Percentiles rank a stretch among this genome's conserved stretches.
Conservation (phyloP, 352 stramenopile species). For the Peronospora destructor region DNA sequence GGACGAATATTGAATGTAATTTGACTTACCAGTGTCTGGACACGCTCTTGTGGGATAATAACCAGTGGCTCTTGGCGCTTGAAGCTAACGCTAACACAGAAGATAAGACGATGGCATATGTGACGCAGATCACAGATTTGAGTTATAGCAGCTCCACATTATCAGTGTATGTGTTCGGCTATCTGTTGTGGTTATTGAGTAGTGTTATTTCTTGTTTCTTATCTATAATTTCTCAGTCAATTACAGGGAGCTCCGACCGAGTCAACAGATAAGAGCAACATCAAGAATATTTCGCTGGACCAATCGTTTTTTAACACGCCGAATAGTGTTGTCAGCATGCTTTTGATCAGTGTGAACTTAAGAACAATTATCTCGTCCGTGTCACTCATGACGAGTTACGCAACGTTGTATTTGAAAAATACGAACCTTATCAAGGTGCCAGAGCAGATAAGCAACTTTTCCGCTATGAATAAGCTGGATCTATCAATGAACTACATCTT, state of each 20-base stretch:
- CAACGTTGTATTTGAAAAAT: slow-evolving; percentile 37
- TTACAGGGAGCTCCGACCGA: slow-evolving; percentile 24
- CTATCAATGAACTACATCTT: slow-evolving; percentile 47
- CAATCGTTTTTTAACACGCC: slow-evolving; percentile 51
- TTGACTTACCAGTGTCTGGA: slow-evolving; percentile 57
- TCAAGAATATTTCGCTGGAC: slow-evolving; percentile 48
- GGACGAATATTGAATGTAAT: slow-evolving; percentile 26
- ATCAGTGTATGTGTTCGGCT: slow-evolving; percentile 36
- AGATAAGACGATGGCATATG: slow-evolving; percentile 34
- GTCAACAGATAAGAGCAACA: slow-evolving; percentile 25
- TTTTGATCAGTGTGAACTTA: slow-evolving; percentile 31
- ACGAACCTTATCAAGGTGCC: slow-evolving; percentile 42
- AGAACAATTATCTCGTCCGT: slow-evolving; percentile 30
- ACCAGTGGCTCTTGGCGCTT: slow-evolving; percentile 34
- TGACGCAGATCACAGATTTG: slow-evolving; percentile 43
- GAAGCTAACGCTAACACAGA: slow-evolving; percentile 19
- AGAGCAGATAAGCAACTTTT: slow-evolving; percentile 29
- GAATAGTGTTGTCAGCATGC: slow-evolving; percentile 27
- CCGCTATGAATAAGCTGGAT: slow-evolving; percentile 28
- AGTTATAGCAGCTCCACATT: slow-evolving; percentile 24
- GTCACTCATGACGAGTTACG: slow-evolving; percentile 25
- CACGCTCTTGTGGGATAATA: slow-evolving; percentile 30
- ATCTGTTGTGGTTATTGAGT: not conserved
- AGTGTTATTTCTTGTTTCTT: slow-evolving; percentile 6
- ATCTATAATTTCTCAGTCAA: slow-evolving; percentile 18